Base-by-base conservation (phyloP, 2,329 filamentous ascomycete genomes). In the Ascomycota sp. region DNA sequence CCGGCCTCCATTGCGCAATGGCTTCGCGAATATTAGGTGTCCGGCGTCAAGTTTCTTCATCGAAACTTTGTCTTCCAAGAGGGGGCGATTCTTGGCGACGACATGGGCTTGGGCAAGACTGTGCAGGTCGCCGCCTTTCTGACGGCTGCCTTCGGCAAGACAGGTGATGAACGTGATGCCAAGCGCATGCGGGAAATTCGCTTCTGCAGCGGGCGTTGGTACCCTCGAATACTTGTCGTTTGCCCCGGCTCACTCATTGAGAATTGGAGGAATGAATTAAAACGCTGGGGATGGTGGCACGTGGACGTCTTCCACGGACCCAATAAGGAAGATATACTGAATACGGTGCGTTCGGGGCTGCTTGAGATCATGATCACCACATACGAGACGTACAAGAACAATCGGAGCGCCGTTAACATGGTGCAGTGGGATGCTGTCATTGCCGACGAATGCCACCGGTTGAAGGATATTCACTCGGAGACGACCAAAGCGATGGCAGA, bases 101-200 rank as follows among this genome's bases (percentile, higher is more conserved):
- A 98, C 47, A 98, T 98, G 89, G 89, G 89, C 13, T 55, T 98
- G 26, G 89, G 89, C 1, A 98, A 98, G 54, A 98, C 89, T 0
- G 81, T 98, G 2, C 89, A 98, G 52, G 81, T 98, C 24, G 89
- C 83, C 37, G 79, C 84, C 0, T 95, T 98, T 42, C 59, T 98
- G 16, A 80, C 82, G 0, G 82, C 74, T 1, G 84, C 83, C 0
- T 98, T 92, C 49, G 89, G 89, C 7, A 98, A 98, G 56, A 91
- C 79, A 1, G 86, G 75, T 1, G 86, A 92, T 44, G 76, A 84
- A 49, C 64, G 82, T 33, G 89, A 98, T 45, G 61, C 57, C 4
- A 91, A 91, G 49, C 66, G 82, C 13, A 84, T 95, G 77, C 70
- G 86, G 28, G 89, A 89, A 49, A 74, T 89, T 48, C 68, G 83